Conservation (phyloP, 2,329 filamentous ascomycete species). For the Rhinocladiella similis region DNA sequence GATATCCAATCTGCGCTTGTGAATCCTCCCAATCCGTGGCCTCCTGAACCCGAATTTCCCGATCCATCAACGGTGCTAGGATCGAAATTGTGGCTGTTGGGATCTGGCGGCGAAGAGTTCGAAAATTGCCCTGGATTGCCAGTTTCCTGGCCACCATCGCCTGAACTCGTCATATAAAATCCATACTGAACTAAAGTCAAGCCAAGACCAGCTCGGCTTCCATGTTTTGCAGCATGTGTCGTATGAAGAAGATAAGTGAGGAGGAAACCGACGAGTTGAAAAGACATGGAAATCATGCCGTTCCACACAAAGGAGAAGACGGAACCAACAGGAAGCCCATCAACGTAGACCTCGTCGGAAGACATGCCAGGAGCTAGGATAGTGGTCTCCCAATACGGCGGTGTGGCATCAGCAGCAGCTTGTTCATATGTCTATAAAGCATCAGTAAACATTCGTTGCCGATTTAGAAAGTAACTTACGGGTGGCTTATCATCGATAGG, state of each 20-base stretch:
- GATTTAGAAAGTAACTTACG: slow-evolving; percentile 56
- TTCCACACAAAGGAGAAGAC: slow-evolving; percentile 77
- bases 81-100: slow-evolving; percentile 87
- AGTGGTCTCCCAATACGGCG: slow-evolving; percentile 98
- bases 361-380: slow-evolving; percentile 90
- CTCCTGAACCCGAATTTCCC: slow-evolving; percentile 15
- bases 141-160: slow-evolving; percentile 50
- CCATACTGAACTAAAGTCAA: slow-evolving; percentile 96
- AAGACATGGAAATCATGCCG: slow-evolving; percentile 95
- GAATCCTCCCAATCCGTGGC: slow-evolving; percentile 19
- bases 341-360: slow-evolving; percentile 94
- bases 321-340: slow-evolving; percentile 87
- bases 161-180: slow-evolving; percentile 82
- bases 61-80: slow-evolving; percentile 59
- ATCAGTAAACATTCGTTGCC: slow-evolving; percentile 36
- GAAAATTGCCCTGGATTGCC: slow-evolving; percentile 44
- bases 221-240: slow-evolving; percentile 96
- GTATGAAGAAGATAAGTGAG: slow-evolving; percentile 98
- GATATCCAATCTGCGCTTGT: slow-evolving; percentile 72
- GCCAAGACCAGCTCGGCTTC: slow-evolving; percentile 88
- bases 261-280: slow-evolving; percentile 94
- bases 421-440: slow-evolving; percentile 84
- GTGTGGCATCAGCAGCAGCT: slow-evolving; percentile 91
- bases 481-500: slow-evolving; percentile 90
- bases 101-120: slow-evolving; percentile 72